Base-by-base conservation (phyloP, 2,329 filamentous ascomycete species). In the Achaetomium macrosporum region DNA sequence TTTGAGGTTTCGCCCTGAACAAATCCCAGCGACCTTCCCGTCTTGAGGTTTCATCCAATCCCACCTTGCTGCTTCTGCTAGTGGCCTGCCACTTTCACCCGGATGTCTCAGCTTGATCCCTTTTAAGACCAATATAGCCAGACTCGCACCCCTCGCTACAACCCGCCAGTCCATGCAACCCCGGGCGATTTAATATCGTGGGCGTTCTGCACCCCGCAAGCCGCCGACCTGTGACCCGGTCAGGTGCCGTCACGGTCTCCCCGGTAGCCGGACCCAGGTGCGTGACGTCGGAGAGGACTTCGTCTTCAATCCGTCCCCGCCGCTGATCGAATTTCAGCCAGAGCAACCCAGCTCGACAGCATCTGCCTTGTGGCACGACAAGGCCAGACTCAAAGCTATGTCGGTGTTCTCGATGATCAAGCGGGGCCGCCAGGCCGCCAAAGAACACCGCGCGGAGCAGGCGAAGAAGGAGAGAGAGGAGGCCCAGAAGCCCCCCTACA, bases 341-440 rank as follows among this genome's bases (percentile, higher is more conserved):
- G 11, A 37, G 7, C 9, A n/a, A n/a, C 35, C 15, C 7, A 7
- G 12, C 35, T 16, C 35, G 12, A 16, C 13, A n/a, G 35, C 35
- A 16, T n/a, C 10, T 3, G 35, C 7, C 15, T 15, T 37, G 13
- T 25, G 25, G 25, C 25, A 25, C 25, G 7, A 25, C 25, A 25
- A 7, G 25, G 15, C 13, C 50, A 42, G 46, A 35, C 13, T 31
- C 15, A 33, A 10, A 42, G 47, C 47, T 54, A 83, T 84, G 81
- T 77, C 80, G 41, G 73, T 84, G 57, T 79, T 84, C 61, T 76
- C 73, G 5, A 70, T 75, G 51, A 72, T 83, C 63, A 76, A 70
- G 62, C 71, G 69, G 57, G 74, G 75, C 58, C 75, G 76, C 54
- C 74, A 79, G 62, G 75, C 78, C 49, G 76, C 78, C 57, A 81